Conservation (phyloP, 2,329 filamentous ascomycete species). For the Colletotrichum scovillei region DNA sequence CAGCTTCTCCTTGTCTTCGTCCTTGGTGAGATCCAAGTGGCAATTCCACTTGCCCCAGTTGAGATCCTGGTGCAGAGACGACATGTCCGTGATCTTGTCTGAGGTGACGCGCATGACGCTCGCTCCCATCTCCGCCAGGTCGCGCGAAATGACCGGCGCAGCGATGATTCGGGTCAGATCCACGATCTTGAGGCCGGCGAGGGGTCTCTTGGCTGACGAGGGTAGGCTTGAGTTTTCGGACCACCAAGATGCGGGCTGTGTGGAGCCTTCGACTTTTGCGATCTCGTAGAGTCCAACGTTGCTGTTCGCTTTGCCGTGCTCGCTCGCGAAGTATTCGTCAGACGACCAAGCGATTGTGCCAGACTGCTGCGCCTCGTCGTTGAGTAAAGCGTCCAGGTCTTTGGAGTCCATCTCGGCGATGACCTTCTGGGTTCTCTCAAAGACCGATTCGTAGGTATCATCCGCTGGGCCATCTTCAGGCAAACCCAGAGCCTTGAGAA, state of each 20-base stretch:
- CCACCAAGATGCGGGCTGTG: constrained; percentile 55
- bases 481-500: constrained; percentile 36
- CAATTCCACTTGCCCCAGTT: constrained; percentile 63
- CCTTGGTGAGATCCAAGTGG: constrained; percentile 52
- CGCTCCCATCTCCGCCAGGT: constrained; percentile 58
- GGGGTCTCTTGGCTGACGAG: constrained; percentile 50
- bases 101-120: constrained; percentile 57
- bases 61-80: constrained; percentile 54
- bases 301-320: constrained; percentile 41
- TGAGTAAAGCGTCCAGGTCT: constrained; percentile 39
- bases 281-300: constrained; percentile 39
- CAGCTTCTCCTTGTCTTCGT: constrained; percentile 24
- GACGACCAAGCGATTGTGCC: constrained; percentile 42
- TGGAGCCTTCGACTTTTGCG: constrained; percentile 35
- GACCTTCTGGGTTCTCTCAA: constrained; percentile 23
- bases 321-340: constrained; percentile 41
- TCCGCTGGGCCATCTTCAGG: constrained; percentile 35
- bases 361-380: constrained; percentile 40
- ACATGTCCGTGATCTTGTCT: constrained; percentile 52
- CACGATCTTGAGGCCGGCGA: constrained; percentile 59
- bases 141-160: constrained; percentile 54
- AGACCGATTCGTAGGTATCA: constrained; percentile 40
- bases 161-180: constrained; percentile 61
- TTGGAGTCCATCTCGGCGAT: constrained; percentile 37
- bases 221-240: constrained; percentile 40